These are phyloP conservation scores for Glutinoglossum americanum DNA, from an alignment of 495 filamentous ascomycete genomes.

Conservation along the genomic window DNA sequence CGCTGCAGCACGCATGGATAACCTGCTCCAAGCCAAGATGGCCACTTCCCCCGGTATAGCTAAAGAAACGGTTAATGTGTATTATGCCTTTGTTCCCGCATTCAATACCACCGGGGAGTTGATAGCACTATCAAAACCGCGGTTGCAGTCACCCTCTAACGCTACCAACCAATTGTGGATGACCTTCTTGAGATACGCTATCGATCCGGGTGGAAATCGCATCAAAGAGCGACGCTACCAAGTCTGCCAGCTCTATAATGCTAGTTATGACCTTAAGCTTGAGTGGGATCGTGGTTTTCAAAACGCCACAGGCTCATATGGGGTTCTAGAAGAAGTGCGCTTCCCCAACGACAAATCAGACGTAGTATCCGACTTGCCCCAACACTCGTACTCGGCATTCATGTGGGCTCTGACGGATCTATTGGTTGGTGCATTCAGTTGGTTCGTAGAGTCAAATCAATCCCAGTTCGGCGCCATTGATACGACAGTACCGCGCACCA, in stretches of 20 bases:
- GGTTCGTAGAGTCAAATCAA: slow-evolving; percentile 5
- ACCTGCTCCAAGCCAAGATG: too few relatives aligned
- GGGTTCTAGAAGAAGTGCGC: too few relatives aligned
- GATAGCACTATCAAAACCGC: too few relatives aligned
- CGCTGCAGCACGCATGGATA: too few relatives aligned
- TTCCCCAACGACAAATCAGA: too few relatives aligned
- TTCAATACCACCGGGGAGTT: too few relatives aligned
- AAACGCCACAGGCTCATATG: too few relatives aligned
- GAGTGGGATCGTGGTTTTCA: too few relatives aligned
- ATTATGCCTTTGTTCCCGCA: too few relatives aligned
- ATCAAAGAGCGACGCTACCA: neutral
- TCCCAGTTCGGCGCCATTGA: slow-evolving; percentile 3
- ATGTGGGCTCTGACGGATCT: slow-evolving; percentile 7
- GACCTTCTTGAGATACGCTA: neutral
- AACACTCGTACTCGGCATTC: slow-evolving; percentile 8
- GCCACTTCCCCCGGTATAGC: too few relatives aligned
- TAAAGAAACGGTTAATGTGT: neutral
- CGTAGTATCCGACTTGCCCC: neutral
- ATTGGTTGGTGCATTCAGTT: slow-evolving; percentile 7
- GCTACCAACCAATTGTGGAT: slow-evolving; percentile 11
- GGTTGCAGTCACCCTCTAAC: neutral
- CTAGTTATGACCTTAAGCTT: slow-evolving; percentile 1
- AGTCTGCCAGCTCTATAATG: slow-evolving; percentile 6
- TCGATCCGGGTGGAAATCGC: neutral
- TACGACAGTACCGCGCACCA: slow-evolving; percentile 7